Conservation (phyloP, 352 stramenopile genomes). For the Phytopythium ostracodes region DNA sequence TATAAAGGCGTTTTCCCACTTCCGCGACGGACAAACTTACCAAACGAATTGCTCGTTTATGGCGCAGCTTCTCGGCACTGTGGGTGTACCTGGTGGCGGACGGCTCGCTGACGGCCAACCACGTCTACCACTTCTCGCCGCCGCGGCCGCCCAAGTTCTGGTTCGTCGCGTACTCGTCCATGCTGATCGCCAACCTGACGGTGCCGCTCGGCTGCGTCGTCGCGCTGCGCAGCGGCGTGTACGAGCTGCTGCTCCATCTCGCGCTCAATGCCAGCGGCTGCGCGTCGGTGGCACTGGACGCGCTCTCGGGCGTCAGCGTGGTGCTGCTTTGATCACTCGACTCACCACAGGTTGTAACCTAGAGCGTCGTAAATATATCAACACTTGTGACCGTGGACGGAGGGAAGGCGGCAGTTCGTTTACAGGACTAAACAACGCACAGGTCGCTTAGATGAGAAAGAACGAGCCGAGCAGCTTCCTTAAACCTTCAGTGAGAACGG, state of each 20-base stretch:
- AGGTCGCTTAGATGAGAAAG: neutral
- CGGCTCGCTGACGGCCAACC: conserved; percentile 23
- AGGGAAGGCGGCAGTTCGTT: neutral
- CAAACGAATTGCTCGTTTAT: neutral
- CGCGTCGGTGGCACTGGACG: neutral
- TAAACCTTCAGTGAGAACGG: neutral
- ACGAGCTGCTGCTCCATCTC: conserved; percentile 13
- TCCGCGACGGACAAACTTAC: neutral
- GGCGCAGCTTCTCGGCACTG: conserved; percentile 20
- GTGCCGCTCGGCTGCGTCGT: conserved; percentile 26
- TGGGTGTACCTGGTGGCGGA: conserved; percentile 28
- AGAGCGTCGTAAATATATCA: neutral
- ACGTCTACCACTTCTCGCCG: conserved; percentile 35
- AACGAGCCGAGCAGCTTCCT: conserved; percentile 4
- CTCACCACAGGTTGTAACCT: neutral
- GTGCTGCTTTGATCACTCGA: neutral
- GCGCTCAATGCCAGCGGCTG: conserved; percentile 1
- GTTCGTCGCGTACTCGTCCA: conserved; percentile 24
- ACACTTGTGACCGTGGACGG: neutral
- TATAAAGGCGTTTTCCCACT: neutral
- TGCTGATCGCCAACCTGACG: conserved; percentile 24
- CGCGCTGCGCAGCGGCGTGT: conserved; percentile 15
- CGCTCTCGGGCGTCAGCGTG: conserved; percentile 6
- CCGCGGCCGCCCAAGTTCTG: conserved; percentile 29
- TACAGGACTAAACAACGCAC: neutral